Base-by-base conservation (phyloP, 2,329 filamentous ascomycete species). In the Aspergillus transmontanensis region DNA sequence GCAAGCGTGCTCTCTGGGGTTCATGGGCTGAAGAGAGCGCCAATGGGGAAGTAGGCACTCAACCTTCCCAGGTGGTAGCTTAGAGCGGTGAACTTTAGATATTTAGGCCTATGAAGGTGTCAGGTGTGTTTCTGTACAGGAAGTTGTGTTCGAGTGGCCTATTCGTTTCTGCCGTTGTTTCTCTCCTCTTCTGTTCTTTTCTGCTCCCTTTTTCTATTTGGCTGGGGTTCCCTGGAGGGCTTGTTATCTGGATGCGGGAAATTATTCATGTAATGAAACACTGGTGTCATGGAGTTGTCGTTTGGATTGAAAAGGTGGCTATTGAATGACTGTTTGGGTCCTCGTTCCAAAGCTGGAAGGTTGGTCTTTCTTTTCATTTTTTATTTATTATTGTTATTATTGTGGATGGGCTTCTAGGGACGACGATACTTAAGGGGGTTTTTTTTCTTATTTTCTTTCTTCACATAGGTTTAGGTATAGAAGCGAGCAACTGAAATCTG, bases 1-100 rank as follows among this genome's bases (percentile, higher is more conserved):
- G 91, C 63, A 99, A 99, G 86, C 87, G 92, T 71, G 94, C 92
- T n/a, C 88, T 99, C 2, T 99, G 95, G 94, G 95, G 94, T 58
- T 89, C 90, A 43, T 99, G 95, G 95, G 95, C 95, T 0, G 95
- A 98, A 83, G 84, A 83, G 63, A 80, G 81, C 57, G 82, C 83
- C 55, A 80, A 80, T 39, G 84, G 82, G 53, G 83, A 83, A 64
- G 73, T 79, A 56, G 76, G 75, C 55, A 71, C 69, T 60, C 76
- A 80, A 61, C 59, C 71, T 58, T 69, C 69, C 28, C 72, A 78
- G 62, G 66, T 72, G 61, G 50, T 61, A 12, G 66, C 60, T 46
- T 71, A 67, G 41, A 62, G 48, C n/a, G 23, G 34, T 16, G 11
- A 3, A 39, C 28, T 10, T 19, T 14, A n/a, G 30, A 30, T 26